Evolutionary conservation across 2,329 filamentous ascomycete species (phyloP), one percentile per base, ranked within the genome.

Genomic region (Aspergillus novofumigatus): DNA sequence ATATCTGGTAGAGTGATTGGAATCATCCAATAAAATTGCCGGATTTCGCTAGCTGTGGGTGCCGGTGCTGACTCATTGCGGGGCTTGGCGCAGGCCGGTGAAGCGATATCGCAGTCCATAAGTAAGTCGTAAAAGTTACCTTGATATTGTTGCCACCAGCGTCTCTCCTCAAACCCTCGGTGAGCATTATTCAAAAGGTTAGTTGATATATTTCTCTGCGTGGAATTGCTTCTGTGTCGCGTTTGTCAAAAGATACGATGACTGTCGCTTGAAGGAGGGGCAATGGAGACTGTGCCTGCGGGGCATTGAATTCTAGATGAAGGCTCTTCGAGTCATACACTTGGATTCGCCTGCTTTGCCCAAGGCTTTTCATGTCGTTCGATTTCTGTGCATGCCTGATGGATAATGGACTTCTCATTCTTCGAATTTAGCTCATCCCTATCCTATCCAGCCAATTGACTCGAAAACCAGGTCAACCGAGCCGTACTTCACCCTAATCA

Each of bases 101-200:
- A 58, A 65, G 68, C 69, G 71, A 72, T 67, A 72, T 72, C 71
- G 69, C 70, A 64, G 58, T 56, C 56, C 2, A 5, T 1, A 35
- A 5, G 29, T 14, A 14, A 35, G 32, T 35, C 32, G 11, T 35
- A 35, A 38, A 14, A 17, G 14, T 38, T 35, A 42, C 35, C 56
- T 60, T 49, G 52, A 57, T 59, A 32, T 41, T 25, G 44, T 50
- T 59, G 62, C 62, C 65, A 67, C 65, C 57, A 57, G 61, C 47
- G 56, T 61, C 56, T 48, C 51, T 61, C 50, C 62, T 62, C 58
- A 56, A 60, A 53, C 52, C 51, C 57, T 52, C 52, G 47, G 53
- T 49, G 44, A n/a, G 48, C 51, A 47, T 50, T 48, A 54, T 52
- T 49, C 42, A 62, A 56, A 48, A 61, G 63, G 67, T 70, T 56